Conservation (phyloP, 176 grass and related monocot species). For the Aegilops longissima region DNA sequence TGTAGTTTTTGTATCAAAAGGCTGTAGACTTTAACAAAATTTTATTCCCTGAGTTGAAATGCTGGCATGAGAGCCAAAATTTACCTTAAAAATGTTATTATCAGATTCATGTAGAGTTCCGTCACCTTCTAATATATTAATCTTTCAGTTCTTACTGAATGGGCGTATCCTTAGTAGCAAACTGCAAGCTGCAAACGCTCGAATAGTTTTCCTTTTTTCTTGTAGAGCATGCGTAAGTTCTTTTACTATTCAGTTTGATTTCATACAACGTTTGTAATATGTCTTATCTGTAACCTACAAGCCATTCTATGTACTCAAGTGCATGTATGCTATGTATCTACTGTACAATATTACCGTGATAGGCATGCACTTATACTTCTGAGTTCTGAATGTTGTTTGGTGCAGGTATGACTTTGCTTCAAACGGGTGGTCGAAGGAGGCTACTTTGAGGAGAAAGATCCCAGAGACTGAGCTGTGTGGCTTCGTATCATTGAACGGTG, state of each 20-base stretch:
- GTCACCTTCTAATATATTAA: not conserved
- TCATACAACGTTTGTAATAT: not conserved
- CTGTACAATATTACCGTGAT: not conserved
- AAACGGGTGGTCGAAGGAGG: slow-evolving; percentile 69
- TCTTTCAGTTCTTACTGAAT: not conserved
- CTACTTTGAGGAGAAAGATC: slow-evolving; percentile 63
- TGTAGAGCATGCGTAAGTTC: not conserved
- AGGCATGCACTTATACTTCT: not conserved
- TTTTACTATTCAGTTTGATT: not conserved
- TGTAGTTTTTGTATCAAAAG: not conserved
- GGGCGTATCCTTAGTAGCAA: not conserved
- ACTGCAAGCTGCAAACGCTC: not conserved
- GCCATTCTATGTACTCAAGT: not conserved
- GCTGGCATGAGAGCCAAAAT: not conserved
- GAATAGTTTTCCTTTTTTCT: not conserved
- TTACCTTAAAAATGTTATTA: not conserved
- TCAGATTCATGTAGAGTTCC: not conserved
- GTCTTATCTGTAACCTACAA: not conserved
- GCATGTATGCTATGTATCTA: not conserved
- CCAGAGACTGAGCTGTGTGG: slow-evolving; percentile 46
- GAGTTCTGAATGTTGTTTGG: slow-evolving; percentile 5
- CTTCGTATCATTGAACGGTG: slow-evolving; percentile 68
- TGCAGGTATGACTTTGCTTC: slow-evolving; percentile 68
- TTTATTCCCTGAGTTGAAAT: not conserved
- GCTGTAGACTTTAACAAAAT: not conserved